Conservation (phyloP, 140 eudicot genomes). For the Senecio squalidus region DNA sequence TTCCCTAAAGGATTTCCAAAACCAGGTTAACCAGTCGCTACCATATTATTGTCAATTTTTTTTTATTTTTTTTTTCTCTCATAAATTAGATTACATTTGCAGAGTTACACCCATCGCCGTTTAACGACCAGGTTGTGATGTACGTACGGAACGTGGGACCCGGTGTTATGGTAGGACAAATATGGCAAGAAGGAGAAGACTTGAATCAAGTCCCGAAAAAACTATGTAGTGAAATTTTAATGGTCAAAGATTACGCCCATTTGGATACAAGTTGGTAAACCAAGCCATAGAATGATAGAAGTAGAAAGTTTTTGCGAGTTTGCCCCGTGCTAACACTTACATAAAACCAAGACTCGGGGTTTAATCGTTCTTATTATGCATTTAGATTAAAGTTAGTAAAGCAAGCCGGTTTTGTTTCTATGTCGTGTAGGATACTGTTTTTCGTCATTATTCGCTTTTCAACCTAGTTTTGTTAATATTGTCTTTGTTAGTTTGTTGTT, state of each 20-base stretch:
- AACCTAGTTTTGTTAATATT: no score
- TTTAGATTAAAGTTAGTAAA: no score
- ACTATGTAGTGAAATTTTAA: slow-evolving; percentile 66
- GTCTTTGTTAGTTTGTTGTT: background rate
- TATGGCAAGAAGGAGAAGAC: slow-evolving; percentile 81
- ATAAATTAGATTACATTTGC: slow-evolving; percentile 6
- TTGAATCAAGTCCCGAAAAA: slow-evolving; percentile 67
- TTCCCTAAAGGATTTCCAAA: slow-evolving; percentile 72
- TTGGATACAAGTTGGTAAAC: slow-evolving; percentile 29
- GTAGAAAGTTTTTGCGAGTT: background rate
- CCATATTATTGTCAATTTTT: background rate
- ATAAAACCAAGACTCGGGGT: no score
- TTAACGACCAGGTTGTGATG: slow-evolving; percentile 59
- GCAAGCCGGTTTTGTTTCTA: no score
- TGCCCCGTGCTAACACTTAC: no score
- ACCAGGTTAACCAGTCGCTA: slow-evolving; percentile 45
- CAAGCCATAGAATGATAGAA: background rate
- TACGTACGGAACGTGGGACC: slow-evolving; percentile 66
- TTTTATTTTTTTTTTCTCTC: background rate
- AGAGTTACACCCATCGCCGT: slow-evolving; percentile 76
- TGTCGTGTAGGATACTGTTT: no score
- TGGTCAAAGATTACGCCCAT: slow-evolving; percentile 54
- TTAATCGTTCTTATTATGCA: no score
- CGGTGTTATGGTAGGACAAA: slow-evolving; percentile 81
- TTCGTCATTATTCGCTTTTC: no score